Base-by-base conservation (phyloP, 208 protist species). In the Acanthamoeba castellanii region DNA sequence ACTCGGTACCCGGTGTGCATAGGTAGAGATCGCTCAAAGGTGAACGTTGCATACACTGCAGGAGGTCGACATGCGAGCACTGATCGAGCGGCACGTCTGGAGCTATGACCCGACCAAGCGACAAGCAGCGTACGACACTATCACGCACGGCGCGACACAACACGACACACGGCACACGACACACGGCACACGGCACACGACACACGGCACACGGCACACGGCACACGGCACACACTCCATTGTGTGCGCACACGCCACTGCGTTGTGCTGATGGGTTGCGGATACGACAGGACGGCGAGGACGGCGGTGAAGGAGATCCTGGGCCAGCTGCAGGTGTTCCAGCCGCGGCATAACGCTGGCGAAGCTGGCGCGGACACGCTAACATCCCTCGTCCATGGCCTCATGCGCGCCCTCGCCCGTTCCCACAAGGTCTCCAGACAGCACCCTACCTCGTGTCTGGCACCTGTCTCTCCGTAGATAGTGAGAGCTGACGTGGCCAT, bases 1-100 rank as follows among this genome's bases (percentile, higher is more conserved):
- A 37, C 37, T 37, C 37, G 37, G 37, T 37, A 37, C 37, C 3
- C 1, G 37, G 37, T 37, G 37, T 0, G 55, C 55, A 1, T 6
- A 59, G 3, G 55, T 18, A 2, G 0, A 55, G 9, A 55, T 0
- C 50, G 3, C 50, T 18, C 50, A 55, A 18, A 55, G 9, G 50
- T 55, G 5, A 55, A 18, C 50, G 50, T 18, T 18, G 50, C 20
- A 2, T 2, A 74, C 32, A 42, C 32, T 34, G n/a, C 64, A 81
- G 72, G 72, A 81, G n/a, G 0, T 50, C 13, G 13, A 18, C 0
- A 25, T 14, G 20, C 30, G 37, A 9, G 34, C 6, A 34, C 72
- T 81, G 72, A 42, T 81, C 37, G 72, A 81, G 72, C 72, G 72
- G 9, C 72, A 81, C 20, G 30, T 81, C 3, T 81, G 72, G 72